Percentiles rank a stretch among this genome's conserved stretches.
Conservation (phyloP, 371 early-diverging fungal species). For the Mucor sp. region DNA sequence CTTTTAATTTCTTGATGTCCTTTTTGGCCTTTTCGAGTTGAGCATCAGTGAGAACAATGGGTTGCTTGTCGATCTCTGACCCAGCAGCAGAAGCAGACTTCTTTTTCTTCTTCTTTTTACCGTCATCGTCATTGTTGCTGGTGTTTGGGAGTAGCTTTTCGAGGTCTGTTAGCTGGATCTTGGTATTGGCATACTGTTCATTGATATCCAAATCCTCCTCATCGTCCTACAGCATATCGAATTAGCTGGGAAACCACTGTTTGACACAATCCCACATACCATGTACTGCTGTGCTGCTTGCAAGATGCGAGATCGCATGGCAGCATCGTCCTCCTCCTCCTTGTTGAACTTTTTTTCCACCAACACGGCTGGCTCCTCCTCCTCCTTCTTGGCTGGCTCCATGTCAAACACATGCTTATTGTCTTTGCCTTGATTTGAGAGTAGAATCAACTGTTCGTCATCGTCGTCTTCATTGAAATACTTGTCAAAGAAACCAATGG, state of each 20-base stretch:
- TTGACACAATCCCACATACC: slow-evolving; percentile 4
- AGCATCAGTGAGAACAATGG: neutral
- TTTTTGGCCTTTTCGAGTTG: slow-evolving; percentile 32
- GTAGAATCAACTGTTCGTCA: neutral
- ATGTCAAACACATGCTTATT: neutral
- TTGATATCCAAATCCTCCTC: slow-evolving; percentile 34
- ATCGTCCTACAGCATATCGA: slow-evolving; percentile 25
- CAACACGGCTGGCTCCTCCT: slow-evolving; percentile 2
- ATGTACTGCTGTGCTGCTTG: slow-evolving; percentile 32
- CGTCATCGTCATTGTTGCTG: slow-evolving; percentile 2
- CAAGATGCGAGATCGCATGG: slow-evolving; percentile 32
- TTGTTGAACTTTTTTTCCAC: neutral
- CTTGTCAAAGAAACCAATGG: slow-evolving; percentile 61
- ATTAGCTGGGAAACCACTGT: neutral
- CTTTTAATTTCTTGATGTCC: slow-evolving; percentile 50
- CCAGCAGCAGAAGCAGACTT: neutral
- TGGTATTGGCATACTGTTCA: slow-evolving; percentile 32
- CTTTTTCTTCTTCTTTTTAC: slow-evolving; percentile 32
- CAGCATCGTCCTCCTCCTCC: slow-evolving; percentile 8
- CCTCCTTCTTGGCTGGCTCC: neutral
- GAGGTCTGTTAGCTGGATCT: slow-evolving; percentile 24
- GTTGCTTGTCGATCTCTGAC: neutral
- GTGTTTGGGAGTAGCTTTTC: slow-evolving; percentile 25
- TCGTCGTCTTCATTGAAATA: slow-evolving; percentile 47
- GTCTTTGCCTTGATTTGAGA: neutral